A percentile compares a stretch with the other conserved stretches of the same genome.
phyloP scores from a whole-genome alignment of 1,284 basidiomycete species.

The Takashimella tepidaria region DNA sequence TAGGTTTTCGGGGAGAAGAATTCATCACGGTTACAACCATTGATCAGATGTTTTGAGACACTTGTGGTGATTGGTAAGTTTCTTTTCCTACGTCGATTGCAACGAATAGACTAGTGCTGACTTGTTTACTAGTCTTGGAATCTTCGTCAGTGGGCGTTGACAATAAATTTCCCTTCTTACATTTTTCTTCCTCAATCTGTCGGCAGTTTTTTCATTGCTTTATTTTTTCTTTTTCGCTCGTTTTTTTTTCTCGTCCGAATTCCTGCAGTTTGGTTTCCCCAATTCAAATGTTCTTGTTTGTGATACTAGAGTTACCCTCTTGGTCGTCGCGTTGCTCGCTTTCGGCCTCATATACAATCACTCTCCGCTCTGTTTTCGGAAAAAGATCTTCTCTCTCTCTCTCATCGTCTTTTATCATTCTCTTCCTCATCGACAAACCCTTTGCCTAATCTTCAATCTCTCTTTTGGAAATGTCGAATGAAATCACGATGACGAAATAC shows the following conservation, averaged over 20 bases:
- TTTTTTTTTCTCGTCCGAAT: constrained; percentile 9
- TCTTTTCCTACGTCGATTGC: neutral
- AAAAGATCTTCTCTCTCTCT: neutral
- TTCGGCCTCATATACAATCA: too few relatives aligned
- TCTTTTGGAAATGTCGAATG: neutral
- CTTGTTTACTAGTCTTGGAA: neutral
- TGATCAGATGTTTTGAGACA: constrained; percentile 12
- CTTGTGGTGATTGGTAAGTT: neutral
- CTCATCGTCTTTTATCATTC: neutral
- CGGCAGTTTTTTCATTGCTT: neutral
- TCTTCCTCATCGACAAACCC: neutral
- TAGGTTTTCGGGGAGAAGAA: constrained; percentile 17
- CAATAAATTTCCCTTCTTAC: constrained; percentile 4
- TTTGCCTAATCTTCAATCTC: neutral
- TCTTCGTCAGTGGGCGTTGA: constrained; percentile 2
- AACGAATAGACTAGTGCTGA: neutral
- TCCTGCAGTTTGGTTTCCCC: too few relatives aligned
- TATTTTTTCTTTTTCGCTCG: constrained; percentile 3
- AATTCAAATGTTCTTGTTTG: constrained; percentile 17
- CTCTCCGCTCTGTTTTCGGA: neutral
- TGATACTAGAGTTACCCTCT: constrained; percentile 14
- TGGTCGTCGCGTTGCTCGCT: neutral
- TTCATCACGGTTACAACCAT: too few relatives aligned
- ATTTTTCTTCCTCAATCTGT: constrained; percentile 5
- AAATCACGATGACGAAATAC: neutral